Evolutionary conservation across 2,329 filamentous ascomycete genomes (phyloP).

Genomic region (Clonostachys rosea): DNA sequence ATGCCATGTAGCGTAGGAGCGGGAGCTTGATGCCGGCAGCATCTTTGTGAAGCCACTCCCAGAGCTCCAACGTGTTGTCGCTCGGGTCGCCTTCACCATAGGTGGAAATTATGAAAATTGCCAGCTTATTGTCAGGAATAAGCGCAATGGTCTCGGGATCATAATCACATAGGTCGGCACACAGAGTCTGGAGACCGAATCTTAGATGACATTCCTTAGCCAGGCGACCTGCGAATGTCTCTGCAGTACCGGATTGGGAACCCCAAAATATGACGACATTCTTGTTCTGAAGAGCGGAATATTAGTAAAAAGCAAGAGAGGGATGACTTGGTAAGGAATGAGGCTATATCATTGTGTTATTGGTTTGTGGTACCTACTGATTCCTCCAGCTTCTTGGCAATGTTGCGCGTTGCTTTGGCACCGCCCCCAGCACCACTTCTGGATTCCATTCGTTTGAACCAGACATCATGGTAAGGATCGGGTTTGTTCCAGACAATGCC

Average conservation of each 20-base stretch:
- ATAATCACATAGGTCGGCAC: constrained; percentile 1
- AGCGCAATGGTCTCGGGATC: background rate
- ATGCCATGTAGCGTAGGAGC: constrained; percentile 22
- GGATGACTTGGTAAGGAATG: too few species aligned
- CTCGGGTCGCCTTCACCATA: constrained; percentile 29
- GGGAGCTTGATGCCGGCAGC: constrained; percentile 3
- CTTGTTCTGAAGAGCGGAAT: too few species aligned
- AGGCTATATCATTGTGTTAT: too few species aligned
- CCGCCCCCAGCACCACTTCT: constrained; percentile 29
- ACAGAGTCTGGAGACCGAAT: constrained; percentile 14
- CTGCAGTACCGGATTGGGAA: constrained; percentile 94
- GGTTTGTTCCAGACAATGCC: constrained; percentile 40
- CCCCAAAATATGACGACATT: constrained; percentile 49
- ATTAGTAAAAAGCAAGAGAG: too few species aligned
- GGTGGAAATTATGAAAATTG: constrained; percentile 11
- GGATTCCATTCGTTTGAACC: constrained; percentile 40
- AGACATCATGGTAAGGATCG: constrained; percentile 41
- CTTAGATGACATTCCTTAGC: constrained; percentile 87
- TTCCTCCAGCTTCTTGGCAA: constrained; percentile 60
- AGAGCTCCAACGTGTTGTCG: constrained; percentile 25
- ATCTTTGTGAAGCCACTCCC: constrained; percentile 16
- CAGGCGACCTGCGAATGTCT: constrained; percentile 83
- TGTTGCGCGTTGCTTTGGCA: constrained; percentile 61
- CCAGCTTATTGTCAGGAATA: background rate
- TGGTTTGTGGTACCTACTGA: constrained; percentile 8